Evolutionary conservation across 2,329 filamentous ascomycete species (phyloP).

Genomic region (Penicillium sp.): DNA sequence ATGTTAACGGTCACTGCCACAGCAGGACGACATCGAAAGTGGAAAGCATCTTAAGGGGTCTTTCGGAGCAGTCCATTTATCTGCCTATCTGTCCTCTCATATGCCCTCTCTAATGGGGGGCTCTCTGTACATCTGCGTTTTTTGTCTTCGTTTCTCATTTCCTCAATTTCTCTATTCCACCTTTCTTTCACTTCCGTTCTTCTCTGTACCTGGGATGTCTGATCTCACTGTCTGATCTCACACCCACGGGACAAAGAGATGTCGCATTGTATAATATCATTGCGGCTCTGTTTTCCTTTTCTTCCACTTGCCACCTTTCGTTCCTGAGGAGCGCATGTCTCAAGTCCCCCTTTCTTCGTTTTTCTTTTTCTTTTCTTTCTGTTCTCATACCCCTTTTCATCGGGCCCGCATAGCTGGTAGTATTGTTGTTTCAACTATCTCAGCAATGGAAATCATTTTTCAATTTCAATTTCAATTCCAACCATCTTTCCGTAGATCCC

Average conservation of each 20-base stretch:
- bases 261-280: neutral
- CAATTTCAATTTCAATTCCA: neutral
- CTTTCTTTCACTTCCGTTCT: slow-evolving; percentile 15
- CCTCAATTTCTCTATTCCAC: slow-evolving; percentile 11
- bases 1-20: slow-evolving; percentile 31
- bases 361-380: neutral
- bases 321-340: slow-evolving; percentile 21
- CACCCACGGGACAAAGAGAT: slow-evolving; percentile 5
- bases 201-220: slow-evolving; percentile 15
- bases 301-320: neutral
- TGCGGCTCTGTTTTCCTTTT: slow-evolving; percentile 12
- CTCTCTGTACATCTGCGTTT: slow-evolving; percentile 15
- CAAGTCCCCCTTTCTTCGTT: slow-evolving; percentile 16
- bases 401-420: slow-evolving; percentile 6
- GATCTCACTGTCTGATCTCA: slow-evolving; percentile 5
- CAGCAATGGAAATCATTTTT: slow-evolving; percentile 9
- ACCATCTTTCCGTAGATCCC: neutral
- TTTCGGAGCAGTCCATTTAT: slow-evolving; percentile 31
- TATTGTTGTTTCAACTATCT: slow-evolving; percentile 11
- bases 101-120: slow-evolving; percentile 4
- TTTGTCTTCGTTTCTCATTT: slow-evolving; percentile 8
- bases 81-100: slow-evolving; percentile 10
- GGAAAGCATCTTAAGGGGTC: slow-evolving; percentile 32
- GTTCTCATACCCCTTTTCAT: slow-evolving; percentile 12
- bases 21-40: slow-evolving; percentile 30